phyloP scores from a whole-genome alignment of 306 rosid genomes.

The Hippophae gyantsensis region DNA sequence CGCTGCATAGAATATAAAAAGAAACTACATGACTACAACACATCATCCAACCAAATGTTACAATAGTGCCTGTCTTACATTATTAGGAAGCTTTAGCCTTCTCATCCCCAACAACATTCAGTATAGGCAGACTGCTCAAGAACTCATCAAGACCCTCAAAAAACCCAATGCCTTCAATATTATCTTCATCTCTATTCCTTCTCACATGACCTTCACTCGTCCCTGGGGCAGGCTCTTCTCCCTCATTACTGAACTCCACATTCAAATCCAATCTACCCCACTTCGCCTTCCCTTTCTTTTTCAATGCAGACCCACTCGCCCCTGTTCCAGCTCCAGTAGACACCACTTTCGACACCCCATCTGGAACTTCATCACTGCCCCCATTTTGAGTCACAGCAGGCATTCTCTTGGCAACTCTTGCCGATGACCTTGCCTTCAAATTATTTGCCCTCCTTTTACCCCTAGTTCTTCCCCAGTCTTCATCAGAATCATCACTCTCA shows the following conservation, averaged over 20 bases:
- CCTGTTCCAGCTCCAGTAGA: slow-evolving; percentile 34
- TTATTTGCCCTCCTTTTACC: slow-evolving; percentile 22
- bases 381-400: slow-evolving; percentile 25
- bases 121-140: slow-evolving; percentile 77
- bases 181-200: slow-evolving; percentile 53
- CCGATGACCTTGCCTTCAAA: slow-evolving; percentile 5
- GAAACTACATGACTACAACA: slow-evolving; percentile 7
- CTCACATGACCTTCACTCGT: slow-evolving; percentile 37
- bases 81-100: slow-evolving; percentile 68
- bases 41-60: slow-evolving; percentile 24
- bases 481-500: slow-evolving; percentile 52
- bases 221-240: slow-evolving; percentile 51
- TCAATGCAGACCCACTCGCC: slow-evolving; percentile 14
- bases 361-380: slow-evolving; percentile 28
- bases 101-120: slow-evolving; percentile 74
- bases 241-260: slow-evolving; percentile 95
- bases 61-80: slow-evolving; percentile 21
- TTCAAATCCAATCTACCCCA: slow-evolving; percentile 87
- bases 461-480: slow-evolving; percentile 20
- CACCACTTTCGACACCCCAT: slow-evolving; percentile 14
- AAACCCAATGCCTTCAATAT: slow-evolving; percentile 71
- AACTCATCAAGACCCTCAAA: slow-evolving; percentile 98
- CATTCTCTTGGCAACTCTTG: slow-evolving; percentile 23
- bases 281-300: slow-evolving; percentile 56
- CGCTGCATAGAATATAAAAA: slow-evolving; percentile 3